Evolutionary conservation across 2,329 filamentous ascomycete species (phyloP).

Genomic region (Fusarium citri): DNA sequence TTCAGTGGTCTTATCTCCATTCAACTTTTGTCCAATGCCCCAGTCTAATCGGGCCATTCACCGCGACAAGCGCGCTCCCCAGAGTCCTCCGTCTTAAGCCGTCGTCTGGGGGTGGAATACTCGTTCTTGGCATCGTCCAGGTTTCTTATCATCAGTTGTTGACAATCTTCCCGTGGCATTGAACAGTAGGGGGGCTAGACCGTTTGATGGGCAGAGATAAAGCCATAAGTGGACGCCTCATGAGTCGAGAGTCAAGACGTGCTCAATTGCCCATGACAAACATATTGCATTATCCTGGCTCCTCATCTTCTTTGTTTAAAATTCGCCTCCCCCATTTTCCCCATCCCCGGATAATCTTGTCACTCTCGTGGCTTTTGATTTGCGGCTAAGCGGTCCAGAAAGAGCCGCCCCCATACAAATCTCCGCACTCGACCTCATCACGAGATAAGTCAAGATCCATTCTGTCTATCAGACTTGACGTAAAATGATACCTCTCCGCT

Average conservation of each 20-base stretch:
- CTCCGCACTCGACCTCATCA: conserved; percentile 38
- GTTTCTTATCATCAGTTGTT: conserved; percentile 38
- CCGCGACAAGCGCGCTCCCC: conserved; percentile 48
- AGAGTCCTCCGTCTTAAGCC: conserved; percentile 38
- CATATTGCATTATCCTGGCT: conserved; percentile 13
- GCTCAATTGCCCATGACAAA: conserved; percentile 9
- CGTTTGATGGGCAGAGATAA: conserved; percentile 29
- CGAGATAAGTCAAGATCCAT: conserved; percentile 35
- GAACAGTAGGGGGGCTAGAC: conserved; percentile 29
- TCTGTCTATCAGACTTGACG: conserved; percentile 14
- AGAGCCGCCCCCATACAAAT: conserved; percentile 25
- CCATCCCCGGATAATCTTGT: conserved; percentile 39
- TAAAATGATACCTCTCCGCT: background rate
- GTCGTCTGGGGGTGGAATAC: conserved; percentile 25
- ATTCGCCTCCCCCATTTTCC: conserved; percentile 40
- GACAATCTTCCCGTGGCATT: background rate
- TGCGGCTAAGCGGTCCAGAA: conserved; percentile 19
- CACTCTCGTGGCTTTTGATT: conserved; percentile 26
- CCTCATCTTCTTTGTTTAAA: conserved; percentile 10
- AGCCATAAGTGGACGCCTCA: conserved; percentile 22
- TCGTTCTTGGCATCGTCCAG: conserved; percentile 24
- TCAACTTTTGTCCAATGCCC: conserved; percentile 26
- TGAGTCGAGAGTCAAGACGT: conserved; percentile 28
- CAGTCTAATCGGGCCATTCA: conserved; percentile 39
- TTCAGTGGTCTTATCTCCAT: conserved; percentile 29